Evolutionary conservation across 73 alveolate genomes (phyloP).

Genomic region (Paramecium biaurelia): DNA sequence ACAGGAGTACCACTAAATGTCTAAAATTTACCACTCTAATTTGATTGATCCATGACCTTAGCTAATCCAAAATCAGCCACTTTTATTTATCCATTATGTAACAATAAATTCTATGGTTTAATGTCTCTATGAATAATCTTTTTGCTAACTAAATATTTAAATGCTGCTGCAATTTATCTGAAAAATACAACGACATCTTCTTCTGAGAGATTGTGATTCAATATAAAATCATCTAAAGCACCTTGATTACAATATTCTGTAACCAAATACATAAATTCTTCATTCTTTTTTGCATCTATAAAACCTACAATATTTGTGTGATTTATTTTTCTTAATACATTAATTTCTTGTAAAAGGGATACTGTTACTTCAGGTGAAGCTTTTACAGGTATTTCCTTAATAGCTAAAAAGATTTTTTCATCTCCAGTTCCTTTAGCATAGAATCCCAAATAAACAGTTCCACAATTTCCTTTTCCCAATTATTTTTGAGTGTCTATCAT

Average conservation of each 20-base stretch:
- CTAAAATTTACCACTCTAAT: slow-evolving; percentile 16
- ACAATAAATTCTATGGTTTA: slow-evolving; percentile 49
- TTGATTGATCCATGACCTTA: slow-evolving; percentile 44
- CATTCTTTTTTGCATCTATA: slow-evolving; percentile 73
- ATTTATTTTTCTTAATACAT: slow-evolving; percentile 69
- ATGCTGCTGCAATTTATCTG: slow-evolving; percentile 51
- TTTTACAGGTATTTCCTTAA: slow-evolving; percentile 59
- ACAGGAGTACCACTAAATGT: slow-evolving; percentile 59
- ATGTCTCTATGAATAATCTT: slow-evolving; percentile 58
- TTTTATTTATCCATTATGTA: slow-evolving; percentile 39
- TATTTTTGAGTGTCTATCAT: slow-evolving; percentile 48
- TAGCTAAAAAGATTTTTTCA: slow-evolving; percentile 43
- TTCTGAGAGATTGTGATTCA: slow-evolving; percentile 45
- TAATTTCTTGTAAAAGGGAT: slow-evolving; percentile 75
- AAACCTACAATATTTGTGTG: slow-evolving; percentile 78
- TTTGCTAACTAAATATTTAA: slow-evolving; percentile 8
- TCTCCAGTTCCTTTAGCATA: slow-evolving; percentile 49
- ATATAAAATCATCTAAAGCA: slow-evolving; percentile 49
- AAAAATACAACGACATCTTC: slow-evolving; percentile 50
- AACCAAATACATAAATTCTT: slow-evolving; percentile 66
- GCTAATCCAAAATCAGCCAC: slow-evolving; percentile 65
- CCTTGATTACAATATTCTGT: slow-evolving; percentile 72
- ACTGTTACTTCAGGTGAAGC: slow-evolving; percentile 84
- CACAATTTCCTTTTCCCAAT: slow-evolving; percentile 53
- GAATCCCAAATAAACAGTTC: slow-evolving; percentile 58